A percentile compares a stretch with the other conserved stretches of the same genome.
Evolutionary conservation across 306 rosid species (phyloP).

Genomic region (Fragaria nilgerrensis): DNA sequence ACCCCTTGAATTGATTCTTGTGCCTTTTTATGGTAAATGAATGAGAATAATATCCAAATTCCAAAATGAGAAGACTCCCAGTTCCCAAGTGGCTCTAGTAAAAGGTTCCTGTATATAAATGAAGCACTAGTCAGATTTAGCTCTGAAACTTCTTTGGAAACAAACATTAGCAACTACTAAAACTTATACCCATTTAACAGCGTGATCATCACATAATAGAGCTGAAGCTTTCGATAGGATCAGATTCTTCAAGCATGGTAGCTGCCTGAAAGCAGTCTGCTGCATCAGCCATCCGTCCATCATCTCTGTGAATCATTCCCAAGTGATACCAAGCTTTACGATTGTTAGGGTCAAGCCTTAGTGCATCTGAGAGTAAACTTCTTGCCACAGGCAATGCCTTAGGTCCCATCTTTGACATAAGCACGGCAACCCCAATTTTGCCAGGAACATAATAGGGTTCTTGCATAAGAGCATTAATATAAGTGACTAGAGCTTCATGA

Average conservation of each 20-base stretch:
- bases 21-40: slow-evolving; percentile 21
- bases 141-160: not conserved
- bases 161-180: not conserved
- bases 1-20: slow-evolving; percentile 19
- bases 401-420: slow-evolving; percentile 51
- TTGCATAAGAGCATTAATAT: slow-evolving; percentile 48
- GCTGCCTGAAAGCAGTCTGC: slow-evolving; percentile 96
- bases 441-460: slow-evolving; percentile 72
- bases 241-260: slow-evolving; percentile 86
- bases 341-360: slow-evolving; percentile 79
- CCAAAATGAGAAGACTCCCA: not conserved
- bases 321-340: slow-evolving; percentile 76
- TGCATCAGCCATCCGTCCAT: slow-evolving; percentile 73
- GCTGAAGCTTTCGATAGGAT: slow-evolving; percentile 81
- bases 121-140: not conserved
- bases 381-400: slow-evolving; percentile 62
- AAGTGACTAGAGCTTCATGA: slow-evolving; percentile 55
- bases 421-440: slow-evolving; percentile 51
- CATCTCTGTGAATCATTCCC: slow-evolving; percentile 72
- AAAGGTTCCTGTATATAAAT: slow-evolving; percentile 1
- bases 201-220: slow-evolving; percentile 37
- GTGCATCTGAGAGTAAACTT: slow-evolving; percentile 76
- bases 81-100: slow-evolving; percentile 5
- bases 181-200: not conserved
- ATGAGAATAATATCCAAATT: not conserved